A percentile compares a stretch with the other conserved stretches of the same genome.
phyloP scores from a whole-genome alignment of 2,329 filamentous ascomycete genomes.

The Anthostomella pinea region DNA sequence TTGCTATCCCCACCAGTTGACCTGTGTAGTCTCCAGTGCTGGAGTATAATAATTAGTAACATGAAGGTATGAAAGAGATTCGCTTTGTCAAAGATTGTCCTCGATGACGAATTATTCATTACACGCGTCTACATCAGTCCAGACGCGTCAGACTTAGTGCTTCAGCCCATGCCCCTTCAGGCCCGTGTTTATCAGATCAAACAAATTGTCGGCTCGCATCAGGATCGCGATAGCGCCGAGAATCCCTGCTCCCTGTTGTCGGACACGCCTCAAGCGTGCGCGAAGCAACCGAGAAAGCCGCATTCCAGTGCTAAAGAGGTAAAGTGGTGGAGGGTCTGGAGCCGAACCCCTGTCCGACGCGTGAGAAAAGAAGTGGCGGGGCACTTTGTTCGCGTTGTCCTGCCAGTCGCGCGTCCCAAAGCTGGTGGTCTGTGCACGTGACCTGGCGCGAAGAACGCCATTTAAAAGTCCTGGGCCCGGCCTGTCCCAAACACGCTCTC shows the following conservation, averaged over 20 bases:
- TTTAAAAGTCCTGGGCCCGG: slow-evolving; percentile 26
- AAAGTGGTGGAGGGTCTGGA: slow-evolving; percentile 6
- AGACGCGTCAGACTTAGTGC: slow-evolving; percentile 7
- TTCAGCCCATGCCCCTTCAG: slow-evolving; percentile 11
- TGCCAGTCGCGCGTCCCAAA: slow-evolving; percentile 11
- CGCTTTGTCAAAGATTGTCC: slow-evolving; percentile 10
- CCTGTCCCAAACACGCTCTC: slow-evolving; percentile 17
- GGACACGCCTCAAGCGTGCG: slow-evolving; percentile 9
- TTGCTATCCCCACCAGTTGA: neutral
- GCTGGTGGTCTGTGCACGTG: slow-evolving; percentile 23
- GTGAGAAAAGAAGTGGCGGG: slow-evolving; percentile 26
- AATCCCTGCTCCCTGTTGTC: slow-evolving; percentile 13
- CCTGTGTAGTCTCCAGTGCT: too few relatives aligned
- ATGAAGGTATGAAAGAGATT: too few relatives aligned
- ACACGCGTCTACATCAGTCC: slow-evolving; percentile 19
- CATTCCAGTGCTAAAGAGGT: slow-evolving; percentile 7
- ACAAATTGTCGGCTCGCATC: slow-evolving; percentile 15
- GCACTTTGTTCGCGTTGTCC: slow-evolving; percentile 18
- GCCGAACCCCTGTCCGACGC: slow-evolving; percentile 12
- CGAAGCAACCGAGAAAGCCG: slow-evolving; percentile 11
- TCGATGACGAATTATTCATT: slow-evolving; percentile 13
- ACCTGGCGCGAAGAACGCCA: slow-evolving; percentile 23
- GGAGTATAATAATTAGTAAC: too few relatives aligned
- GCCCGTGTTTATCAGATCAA: slow-evolving; percentile 20
- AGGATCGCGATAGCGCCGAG: slow-evolving; percentile 1